Base-by-base conservation (phyloP, 768 basidiomycete species). In the Boletus vermiculosoides region DNA sequence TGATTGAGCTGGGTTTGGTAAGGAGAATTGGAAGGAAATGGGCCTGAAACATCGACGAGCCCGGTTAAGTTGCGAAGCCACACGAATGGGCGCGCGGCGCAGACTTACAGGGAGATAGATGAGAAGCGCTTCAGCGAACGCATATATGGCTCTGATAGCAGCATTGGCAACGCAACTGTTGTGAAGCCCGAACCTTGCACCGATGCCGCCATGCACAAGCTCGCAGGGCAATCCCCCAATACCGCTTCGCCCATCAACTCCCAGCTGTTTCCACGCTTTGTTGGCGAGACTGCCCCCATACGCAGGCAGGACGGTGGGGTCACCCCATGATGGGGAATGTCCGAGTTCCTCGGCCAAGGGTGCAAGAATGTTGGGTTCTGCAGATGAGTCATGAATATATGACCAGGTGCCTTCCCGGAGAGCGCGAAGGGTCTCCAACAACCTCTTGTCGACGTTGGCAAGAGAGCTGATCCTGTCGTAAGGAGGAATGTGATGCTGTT, bases 201-300 rank as follows among this genome's bases (percentile, higher is more conserved):
- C 80, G 37, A 83, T 72, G n/a, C 75, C 69, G 11, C 81, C 83
- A 62, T 92, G 90, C 1, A 92, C 80, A 4, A 91, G 62, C 65
- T 90, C 85, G 63, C 90, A 92, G 2, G 90, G 90, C 8, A 92
- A 58, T 2, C 90, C 90, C 3, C 88, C 90, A 4, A 88, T 65
- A 4, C 82, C 79, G 1, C 68, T 41, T 45, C 90, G 72, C 23
- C 76, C 80, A 8, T 60, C 68, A 1, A 91, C 78, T 1, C 82
- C 82, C 9, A 92, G 66, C 12, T 60, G 58, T 50, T 78, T 75
- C 90, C 90, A 92, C 6, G 69, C 65, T 2, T 71, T 66, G 59
- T 78, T 73, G 4, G 88, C 86, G 5, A 64, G 20, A 23, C 69
- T 50, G 12, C 86, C 86, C 5, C 90, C 89, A 58, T 79, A 82